These are phyloP conservation scores for Eutrema yunnanense DNA, from an alignment of 345 rosid genomes.

Conservation along the genomic window DNA sequence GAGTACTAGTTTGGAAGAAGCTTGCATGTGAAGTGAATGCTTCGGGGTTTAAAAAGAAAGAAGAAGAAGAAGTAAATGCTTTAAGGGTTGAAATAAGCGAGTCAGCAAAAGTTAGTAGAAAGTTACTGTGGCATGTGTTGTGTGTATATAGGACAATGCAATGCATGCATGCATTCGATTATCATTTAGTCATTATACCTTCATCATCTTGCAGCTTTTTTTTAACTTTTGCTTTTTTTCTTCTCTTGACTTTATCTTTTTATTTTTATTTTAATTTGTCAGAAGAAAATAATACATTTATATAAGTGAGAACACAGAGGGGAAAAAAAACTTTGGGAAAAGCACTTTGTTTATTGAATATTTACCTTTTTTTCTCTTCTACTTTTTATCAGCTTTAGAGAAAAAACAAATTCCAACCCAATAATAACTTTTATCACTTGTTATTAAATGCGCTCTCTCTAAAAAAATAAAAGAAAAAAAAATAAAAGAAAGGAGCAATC, in stretches of 20 bases:
- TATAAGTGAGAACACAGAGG: slow-evolving; percentile 14
- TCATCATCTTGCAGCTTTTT: slow-evolving; percentile 35
- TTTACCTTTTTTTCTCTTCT: neutral
- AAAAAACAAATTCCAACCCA: slow-evolving; percentile 14
- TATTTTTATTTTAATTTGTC: slow-evolving; percentile 13
- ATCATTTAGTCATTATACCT: slow-evolving; percentile 31
- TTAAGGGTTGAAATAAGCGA: slow-evolving; percentile 10
- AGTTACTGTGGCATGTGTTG: slow-evolving; percentile 12
- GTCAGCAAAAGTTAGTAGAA: slow-evolving; percentile 26
- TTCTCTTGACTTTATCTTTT: slow-evolving; percentile 32
- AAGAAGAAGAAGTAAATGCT: slow-evolving; percentile 16
- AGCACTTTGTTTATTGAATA: slow-evolving; percentile 28
- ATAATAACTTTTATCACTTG: slow-evolving; percentile 13
- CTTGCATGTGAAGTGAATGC: neutral
- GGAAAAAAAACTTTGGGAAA: slow-evolving; percentile 23
- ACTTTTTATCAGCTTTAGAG: slow-evolving; percentile 21
- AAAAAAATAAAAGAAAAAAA: neutral
- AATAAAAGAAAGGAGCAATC: slow-evolving; percentile 23
- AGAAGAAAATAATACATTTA: slow-evolving; percentile 10
- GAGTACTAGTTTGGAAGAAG: neutral
- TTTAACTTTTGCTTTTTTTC: slow-evolving; percentile 20
- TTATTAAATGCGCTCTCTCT: slow-evolving; percentile 15
- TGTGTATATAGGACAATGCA: slow-evolving; percentile 19
- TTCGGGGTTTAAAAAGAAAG: neutral
- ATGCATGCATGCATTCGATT: slow-evolving; percentile 36